These are phyloP conservation scores for Trametes villosa DNA, from an alignment of 768 basidiomycete species.

Conservation along the genomic window DNA sequence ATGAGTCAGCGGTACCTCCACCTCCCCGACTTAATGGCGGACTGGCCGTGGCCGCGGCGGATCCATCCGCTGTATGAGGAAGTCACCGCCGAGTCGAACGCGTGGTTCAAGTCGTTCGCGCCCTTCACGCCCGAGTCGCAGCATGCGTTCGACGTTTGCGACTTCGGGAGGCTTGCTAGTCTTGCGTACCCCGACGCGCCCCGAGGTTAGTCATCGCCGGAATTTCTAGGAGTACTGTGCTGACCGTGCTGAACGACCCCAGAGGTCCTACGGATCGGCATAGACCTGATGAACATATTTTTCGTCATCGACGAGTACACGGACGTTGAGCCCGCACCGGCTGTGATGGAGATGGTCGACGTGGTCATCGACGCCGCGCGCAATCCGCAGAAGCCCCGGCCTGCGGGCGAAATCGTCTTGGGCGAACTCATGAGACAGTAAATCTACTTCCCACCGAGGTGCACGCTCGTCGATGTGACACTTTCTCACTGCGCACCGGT, in stretches of 20 bases:
- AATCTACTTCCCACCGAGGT: constrained; percentile 4
- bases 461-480: neutral
- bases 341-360: constrained; percentile 22
- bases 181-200: constrained; percentile 18
- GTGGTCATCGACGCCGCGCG: constrained; percentile 29
- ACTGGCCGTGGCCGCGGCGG: constrained; percentile 37
- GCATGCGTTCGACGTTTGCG: constrained; percentile 32
- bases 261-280: constrained; percentile 16
- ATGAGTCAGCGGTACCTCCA: constrained; percentile 4
- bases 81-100: constrained; percentile 32
- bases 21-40: constrained; percentile 33
- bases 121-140: constrained; percentile 33
- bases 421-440: constrained; percentile 31
- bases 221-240: neutral
- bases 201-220: constrained; percentile 4
- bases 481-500: neutral
- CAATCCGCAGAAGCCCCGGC: constrained; percentile 30
- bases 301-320: constrained; percentile 35
- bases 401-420: constrained; percentile 25
- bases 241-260: neutral
- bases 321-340: constrained; percentile 17
- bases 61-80: constrained; percentile 35
- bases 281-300: constrained; percentile 33
- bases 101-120: constrained; percentile 34
- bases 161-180: constrained; percentile 22